Base-by-base conservation (phyloP, 495 filamentous ascomycete genomes). In the Penicillium daleae region DNA sequence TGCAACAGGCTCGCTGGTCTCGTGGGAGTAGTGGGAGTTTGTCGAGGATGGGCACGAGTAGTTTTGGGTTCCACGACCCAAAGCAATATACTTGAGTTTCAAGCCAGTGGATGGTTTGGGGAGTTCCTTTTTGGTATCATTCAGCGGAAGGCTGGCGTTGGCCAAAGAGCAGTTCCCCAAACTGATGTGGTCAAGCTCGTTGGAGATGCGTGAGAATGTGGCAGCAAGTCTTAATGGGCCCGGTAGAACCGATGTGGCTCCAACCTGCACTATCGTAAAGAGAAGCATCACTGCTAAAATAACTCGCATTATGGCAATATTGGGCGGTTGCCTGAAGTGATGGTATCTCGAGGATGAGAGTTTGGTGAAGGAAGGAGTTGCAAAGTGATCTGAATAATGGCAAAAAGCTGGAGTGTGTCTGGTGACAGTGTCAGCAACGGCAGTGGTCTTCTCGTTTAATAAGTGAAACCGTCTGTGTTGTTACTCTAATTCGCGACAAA, bases 21-120 rank as follows among this genome's bases (percentile, higher is more conserved):
- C 66, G 24, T 52, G 44, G 21, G 40, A 35, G 19, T 64, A 10
- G 10, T 44, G 42, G 33, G 62, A 60, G 27, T 8, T 9, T 50
- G 74, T 66, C n/a, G 65, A 57, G 15, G 66, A 57, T 9, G 67
- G 59, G 71, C 90, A 93, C 27, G 85, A 89, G 78, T 93, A 93
- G 79, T 93, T 93, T 67, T 93, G 90, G 62, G 88, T 86, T 56
- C 90, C 90, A 33, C 87, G 87, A 65, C 89, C 90, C 56, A 92
- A 60, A 56, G 82, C 85, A 65, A 92, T 81, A 70, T 85, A 83
- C 72, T 85, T 83, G 57, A 92, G 80, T 13, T 69, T 74, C 37
- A 85, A 62, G 57, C 72, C 73, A 12, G 74, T 33, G 12, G 75
- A 71, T 4, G 87, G 86, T 0, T 65, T 33, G 7, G 82, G 77